These are phyloP conservation scores for Apiotrichum brassicae DNA, from an alignment of 1,284 basidiomycete genomes.

Conservation along the genomic window DNA sequence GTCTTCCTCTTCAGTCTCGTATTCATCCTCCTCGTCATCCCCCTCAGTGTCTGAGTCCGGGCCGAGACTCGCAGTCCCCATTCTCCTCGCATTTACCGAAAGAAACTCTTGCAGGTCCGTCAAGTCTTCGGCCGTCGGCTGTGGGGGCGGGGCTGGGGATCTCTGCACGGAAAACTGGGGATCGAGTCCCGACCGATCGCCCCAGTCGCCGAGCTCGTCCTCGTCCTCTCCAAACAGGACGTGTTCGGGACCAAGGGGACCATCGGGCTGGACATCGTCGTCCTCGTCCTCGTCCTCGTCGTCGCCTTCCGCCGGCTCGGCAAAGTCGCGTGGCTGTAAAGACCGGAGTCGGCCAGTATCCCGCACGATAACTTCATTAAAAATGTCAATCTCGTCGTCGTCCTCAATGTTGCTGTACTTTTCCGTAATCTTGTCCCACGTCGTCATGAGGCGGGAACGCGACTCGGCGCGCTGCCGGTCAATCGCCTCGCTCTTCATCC, in stretches of 20 bases:
- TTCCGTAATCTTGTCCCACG: constrained; percentile 36
- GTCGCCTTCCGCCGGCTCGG: constrained; percentile 10
- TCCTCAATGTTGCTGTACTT: constrained; percentile 40
- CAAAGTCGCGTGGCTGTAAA: constrained; percentile 18
- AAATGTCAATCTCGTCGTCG: constrained; percentile 45
- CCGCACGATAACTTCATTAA: constrained; percentile 24
- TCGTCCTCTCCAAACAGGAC: constrained; percentile 21
- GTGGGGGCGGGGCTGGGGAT: too few relatives aligned
- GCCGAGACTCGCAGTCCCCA: too few relatives aligned
- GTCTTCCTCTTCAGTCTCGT: too few relatives aligned
- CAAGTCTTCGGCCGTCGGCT: constrained; percentile 14
- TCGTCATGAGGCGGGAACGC: neutral
- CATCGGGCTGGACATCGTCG: neutral
- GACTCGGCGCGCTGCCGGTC: neutral
- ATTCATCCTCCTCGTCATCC: too few relatives aligned
- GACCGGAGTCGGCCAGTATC: constrained; percentile 28
- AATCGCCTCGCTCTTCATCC: too few relatives aligned
- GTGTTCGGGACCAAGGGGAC: constrained; percentile 2
- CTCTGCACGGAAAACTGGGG: constrained; percentile 15
- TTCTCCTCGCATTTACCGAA: constrained; percentile 11
- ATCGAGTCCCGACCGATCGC: constrained; percentile 28
- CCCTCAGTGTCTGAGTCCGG: too few relatives aligned
- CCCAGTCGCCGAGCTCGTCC: constrained; percentile 38
- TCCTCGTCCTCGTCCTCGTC: constrained; percentile 13
- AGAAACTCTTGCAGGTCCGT: constrained; percentile 26